These are phyloP conservation scores for Diplodia mutila DNA, from an alignment of 2,329 filamentous ascomycete species.

Conservation along the genomic window DNA sequence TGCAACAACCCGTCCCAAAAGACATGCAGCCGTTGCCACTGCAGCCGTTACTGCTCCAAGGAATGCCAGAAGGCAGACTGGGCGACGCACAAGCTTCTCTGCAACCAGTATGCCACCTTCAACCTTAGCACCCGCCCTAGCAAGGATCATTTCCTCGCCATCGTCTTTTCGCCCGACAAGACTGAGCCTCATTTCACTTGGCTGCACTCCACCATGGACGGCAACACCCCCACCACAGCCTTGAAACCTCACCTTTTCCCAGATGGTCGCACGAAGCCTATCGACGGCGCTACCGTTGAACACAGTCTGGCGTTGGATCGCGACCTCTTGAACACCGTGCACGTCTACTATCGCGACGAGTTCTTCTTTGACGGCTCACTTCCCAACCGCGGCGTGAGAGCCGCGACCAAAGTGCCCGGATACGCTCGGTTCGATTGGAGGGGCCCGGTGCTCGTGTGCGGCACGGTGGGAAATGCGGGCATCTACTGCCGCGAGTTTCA, in stretches of 20 bases:
- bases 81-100: conserved; percentile 12
- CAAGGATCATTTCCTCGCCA: not conserved
- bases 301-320: not conserved
- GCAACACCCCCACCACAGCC: not conserved
- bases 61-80: too few relatives aligned
- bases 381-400: not conserved
- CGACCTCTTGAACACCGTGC: conserved; percentile 16
- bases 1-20: too few relatives aligned
- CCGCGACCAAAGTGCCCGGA: not conserved
- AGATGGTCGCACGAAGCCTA: not conserved
- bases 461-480: too few relatives aligned
- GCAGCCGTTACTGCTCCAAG: too few relatives aligned
- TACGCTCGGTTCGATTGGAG: not conserved
- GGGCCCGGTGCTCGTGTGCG: too few relatives aligned
- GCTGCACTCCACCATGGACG: not conserved
- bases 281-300: not conserved
- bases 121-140: not conserved
- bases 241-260: not conserved
- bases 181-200: conserved; percentile 20
- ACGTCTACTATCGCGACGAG: conserved; percentile 19
- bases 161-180: conserved; percentile 18
- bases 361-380: conserved; percentile 26
- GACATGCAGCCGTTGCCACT: too few relatives aligned
- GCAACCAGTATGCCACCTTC: conserved; percentile 20
- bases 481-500: too few relatives aligned